Conservation (phyloP, 257 asterid genomes). For the Solanum commersonii region DNA sequence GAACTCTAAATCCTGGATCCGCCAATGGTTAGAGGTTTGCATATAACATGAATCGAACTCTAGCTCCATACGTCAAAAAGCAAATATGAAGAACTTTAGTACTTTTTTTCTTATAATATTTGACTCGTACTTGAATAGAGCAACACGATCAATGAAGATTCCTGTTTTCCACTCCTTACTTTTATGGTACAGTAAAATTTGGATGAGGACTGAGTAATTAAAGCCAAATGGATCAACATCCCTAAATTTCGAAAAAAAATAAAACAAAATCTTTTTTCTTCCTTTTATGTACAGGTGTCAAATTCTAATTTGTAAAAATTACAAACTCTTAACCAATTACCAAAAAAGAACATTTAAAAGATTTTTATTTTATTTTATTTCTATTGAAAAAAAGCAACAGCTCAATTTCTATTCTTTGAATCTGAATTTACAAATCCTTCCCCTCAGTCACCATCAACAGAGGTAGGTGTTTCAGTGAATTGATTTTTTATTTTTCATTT, state of each 20-base stretch:
- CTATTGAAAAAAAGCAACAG: not conserved
- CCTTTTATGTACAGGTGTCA: not conserved
- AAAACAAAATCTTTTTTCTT: not conserved
- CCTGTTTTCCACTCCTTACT: not conserved
- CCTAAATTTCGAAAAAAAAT: not conserved
- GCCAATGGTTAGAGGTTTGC: not conserved
- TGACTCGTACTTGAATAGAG: not conserved
- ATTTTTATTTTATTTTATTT: not conserved
- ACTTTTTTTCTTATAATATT: too few species aligned
- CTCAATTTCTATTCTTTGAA: not conserved
- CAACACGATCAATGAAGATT: not conserved
- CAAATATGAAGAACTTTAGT: too few species aligned
- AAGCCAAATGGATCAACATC: not conserved
- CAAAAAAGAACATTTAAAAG: not conserved
- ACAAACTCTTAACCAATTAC: not conserved
- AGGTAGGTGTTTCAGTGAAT: not conserved
- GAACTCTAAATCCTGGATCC: too few species aligned
- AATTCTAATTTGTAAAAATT: not conserved
- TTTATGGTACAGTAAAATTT: not conserved
- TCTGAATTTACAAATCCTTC: not conserved
- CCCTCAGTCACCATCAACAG: not conserved
- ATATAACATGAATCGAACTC: not conserved
- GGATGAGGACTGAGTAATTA: not conserved
- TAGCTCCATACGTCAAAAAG: not conserved
- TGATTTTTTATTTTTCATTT: not conserved